A percentile compares a stretch with the other conserved stretches of the same genome.
Evolutionary conservation across 129 eudicot species (phyloP).

Genomic region (Centella asiatica): DNA sequence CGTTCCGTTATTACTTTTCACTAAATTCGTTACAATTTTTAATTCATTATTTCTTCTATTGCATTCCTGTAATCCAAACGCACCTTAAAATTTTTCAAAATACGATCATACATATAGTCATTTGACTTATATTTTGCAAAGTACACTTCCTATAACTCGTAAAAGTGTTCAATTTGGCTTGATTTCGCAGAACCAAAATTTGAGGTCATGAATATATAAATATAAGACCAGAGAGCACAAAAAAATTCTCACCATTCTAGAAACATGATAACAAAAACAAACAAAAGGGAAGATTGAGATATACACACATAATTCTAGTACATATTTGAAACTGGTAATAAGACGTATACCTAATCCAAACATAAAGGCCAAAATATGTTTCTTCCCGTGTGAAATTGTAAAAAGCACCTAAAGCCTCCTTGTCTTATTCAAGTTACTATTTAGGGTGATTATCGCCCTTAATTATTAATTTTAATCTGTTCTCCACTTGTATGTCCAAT

Average conservation of each 20-base stretch:
- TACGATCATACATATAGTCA: too few species aligned
- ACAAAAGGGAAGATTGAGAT: not conserved
- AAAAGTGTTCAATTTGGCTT: too few species aligned
- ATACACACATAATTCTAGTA: not conserved
- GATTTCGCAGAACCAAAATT: too few species aligned
- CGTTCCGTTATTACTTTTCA: too few species aligned
- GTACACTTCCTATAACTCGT: too few species aligned
- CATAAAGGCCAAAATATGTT: constrained; percentile 1
- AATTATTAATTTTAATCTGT: not conserved
- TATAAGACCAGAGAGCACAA: too few species aligned
- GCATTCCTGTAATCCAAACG: too few species aligned
- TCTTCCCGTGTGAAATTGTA: not conserved
- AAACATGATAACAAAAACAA: not conserved
- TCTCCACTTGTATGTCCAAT: not conserved
- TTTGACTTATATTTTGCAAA: too few species aligned
- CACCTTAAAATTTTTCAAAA: too few species aligned
- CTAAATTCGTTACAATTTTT: too few species aligned
- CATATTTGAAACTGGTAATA: not conserved
- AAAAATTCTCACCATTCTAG: not conserved
- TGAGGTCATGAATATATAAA: too few species aligned
- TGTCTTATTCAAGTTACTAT: not conserved
- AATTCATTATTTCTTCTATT: too few species aligned
- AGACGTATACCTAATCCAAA: constrained; percentile 4
- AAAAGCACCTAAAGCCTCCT: not conserved
- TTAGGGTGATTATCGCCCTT: not conserved